Conservation (phyloP, 306 rosid genomes). For the Lotus japonicus region DNA sequence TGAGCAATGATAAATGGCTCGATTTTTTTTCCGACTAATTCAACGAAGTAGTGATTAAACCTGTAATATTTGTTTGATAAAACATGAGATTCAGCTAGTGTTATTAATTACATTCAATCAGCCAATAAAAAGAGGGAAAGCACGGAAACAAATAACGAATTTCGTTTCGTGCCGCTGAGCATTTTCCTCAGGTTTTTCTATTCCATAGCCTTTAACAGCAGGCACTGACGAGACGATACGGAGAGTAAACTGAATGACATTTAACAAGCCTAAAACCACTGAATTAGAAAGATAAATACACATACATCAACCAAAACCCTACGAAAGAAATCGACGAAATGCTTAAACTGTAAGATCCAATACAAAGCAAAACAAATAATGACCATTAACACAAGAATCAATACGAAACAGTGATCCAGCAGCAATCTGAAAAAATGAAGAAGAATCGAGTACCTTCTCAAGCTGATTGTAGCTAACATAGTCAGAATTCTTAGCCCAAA, state of each 20-base stretch:
- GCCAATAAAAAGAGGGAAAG: no score
- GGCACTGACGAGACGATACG: not conserved
- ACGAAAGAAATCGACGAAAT: not conserved
- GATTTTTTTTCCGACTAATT: no score
- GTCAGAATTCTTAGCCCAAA: constrained; percentile 80
- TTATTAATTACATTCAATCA: no score
- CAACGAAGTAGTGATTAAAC: no score
- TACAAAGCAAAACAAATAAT: constrained; percentile 21
- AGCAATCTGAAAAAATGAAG: not conserved
- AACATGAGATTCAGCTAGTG: no score
- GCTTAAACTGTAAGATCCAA: constrained; percentile 46
- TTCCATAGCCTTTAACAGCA: not conserved
- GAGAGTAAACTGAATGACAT: constrained; percentile 20
- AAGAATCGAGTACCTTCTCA: constrained; percentile 59
- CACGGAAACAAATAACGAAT: no score
- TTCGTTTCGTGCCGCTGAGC: no score
- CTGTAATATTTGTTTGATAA: no score
- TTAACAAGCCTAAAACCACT: constrained; percentile 22
- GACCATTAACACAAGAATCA: constrained; percentile 6
- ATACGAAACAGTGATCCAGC: constrained; percentile 31
- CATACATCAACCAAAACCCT: no score
- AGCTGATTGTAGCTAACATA: constrained; percentile 79
- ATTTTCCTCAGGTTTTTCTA: no score
- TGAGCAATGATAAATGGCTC: no score
- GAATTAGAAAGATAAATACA: constrained; percentile 25